Evolutionary conservation across 345 rosid genomes (phyloP), one percentile per base, ranked within the genome.

Genomic region (Balakata baccata): DNA sequence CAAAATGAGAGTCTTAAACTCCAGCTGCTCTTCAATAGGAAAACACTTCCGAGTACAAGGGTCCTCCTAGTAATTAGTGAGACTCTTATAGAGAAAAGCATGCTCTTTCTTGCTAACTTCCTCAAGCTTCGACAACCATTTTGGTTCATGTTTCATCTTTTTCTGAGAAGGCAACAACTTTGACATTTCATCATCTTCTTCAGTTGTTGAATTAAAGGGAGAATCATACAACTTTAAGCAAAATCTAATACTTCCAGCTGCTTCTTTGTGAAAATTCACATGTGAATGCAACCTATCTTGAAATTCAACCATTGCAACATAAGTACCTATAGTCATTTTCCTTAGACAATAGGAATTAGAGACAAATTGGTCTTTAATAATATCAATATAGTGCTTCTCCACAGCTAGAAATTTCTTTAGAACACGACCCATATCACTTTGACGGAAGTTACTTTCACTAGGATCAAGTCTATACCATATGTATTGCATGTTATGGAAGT

Each of bases 401-500:
- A 93, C 98, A 66, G 95, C 93, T 79, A 96, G 85, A 86, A 90
- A 93, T 73, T 88, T 91, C 88, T 96, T 93, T 25, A 96, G 77
- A 69, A 98, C 96, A 65, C 89, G 92, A 63, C 99, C 99, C 74
- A 96, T 90, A 80, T 96, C 97, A 77, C 93, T 92, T 81, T 91
- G 99, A 69, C 98, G 95, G 81, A 85, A 86, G 76, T 88, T 88
- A 84, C 99, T 96, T 80, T 93, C 93, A 63, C 98, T 97, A 77
- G 99, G 91, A 64, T 97, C 95, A 82, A 96, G 98, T 79, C 93
- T 98, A 76, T 96, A 96, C 99, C 99, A 96, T 98, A 93, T 96
- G 98, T 97, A 96, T 83, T 96, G 99, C 99, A 96, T 96, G 84
- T 96, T 98, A 85, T 96, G 97, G 77, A 96, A 95, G 85, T 90